These are phyloP conservation scores for Cutaneotrichosporon dermatis DNA, from an alignment of 1,284 basidiomycete species.

Conservation along the genomic window DNA sequence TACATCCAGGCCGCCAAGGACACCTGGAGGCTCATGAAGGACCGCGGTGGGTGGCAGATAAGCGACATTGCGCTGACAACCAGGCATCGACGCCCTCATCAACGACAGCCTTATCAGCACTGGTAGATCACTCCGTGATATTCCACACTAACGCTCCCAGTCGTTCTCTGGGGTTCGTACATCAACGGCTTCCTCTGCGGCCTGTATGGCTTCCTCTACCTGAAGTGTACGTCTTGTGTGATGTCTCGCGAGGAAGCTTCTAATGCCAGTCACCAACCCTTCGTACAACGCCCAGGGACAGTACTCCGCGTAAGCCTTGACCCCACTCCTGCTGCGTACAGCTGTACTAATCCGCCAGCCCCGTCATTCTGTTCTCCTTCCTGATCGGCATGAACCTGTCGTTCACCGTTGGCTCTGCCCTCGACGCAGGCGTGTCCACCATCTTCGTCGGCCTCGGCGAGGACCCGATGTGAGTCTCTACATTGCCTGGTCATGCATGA, in stretches of 20 bases:
- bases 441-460: conserved; percentile 81
- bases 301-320: conserved; percentile 57
- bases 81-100: conserved; percentile 68
- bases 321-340: too few relatives aligned
- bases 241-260: conserved; percentile 3
- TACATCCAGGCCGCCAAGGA: conserved; percentile 84
- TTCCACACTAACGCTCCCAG: conserved; percentile 6
- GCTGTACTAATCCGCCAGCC: conserved; percentile 24
- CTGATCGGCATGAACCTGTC: conserved; percentile 62
- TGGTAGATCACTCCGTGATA: conserved; percentile 16
- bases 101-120: conserved; percentile 82
- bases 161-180: conserved; percentile 61
- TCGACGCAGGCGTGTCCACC: conserved; percentile 64
- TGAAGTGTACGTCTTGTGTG: conserved; percentile 57
- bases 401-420: conserved; percentile 33
- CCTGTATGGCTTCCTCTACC: conserved; percentile 75
- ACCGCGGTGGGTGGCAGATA: conserved; percentile 53
- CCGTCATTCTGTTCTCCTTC: conserved; percentile 72
- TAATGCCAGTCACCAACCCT: conserved; percentile 55
- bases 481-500: not conserved
- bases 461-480: conserved; percentile 57
- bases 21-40: conserved; percentile 79
- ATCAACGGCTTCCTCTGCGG: conserved; percentile 69
- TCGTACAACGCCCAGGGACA: conserved; percentile 67
- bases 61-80: too few relatives aligned